Evolutionary conservation across 1,139 yeast genomes (phyloP).

Genomic region (Diutina rugosa): DNA sequence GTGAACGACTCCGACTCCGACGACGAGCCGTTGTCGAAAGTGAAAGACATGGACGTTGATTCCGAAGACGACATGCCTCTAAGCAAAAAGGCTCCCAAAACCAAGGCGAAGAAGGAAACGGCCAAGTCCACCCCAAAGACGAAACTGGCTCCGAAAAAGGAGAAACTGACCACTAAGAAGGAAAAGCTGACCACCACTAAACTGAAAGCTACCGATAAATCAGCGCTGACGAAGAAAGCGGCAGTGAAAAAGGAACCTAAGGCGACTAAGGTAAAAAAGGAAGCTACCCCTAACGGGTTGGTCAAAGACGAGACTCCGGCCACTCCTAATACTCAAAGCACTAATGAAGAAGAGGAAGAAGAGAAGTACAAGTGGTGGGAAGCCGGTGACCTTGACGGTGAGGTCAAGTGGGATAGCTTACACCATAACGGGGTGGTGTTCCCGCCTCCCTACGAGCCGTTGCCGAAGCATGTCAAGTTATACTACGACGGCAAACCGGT

Average conservation of each 20-base stretch:
- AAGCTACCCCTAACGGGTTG: conserved; percentile 2
- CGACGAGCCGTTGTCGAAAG: not conserved
- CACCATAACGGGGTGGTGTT: conserved; percentile 86
- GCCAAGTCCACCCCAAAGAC: not conserved
- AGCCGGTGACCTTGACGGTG: conserved; percentile 47
- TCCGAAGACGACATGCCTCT: not conserved
- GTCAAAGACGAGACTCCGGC: not conserved
- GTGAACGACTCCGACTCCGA: not conserved
- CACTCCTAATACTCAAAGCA: not conserved
- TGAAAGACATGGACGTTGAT: not conserved
- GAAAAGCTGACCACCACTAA: not conserved
- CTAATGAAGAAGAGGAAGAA: conserved; percentile 37
- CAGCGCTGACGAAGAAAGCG: not conserved
- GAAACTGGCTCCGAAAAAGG: not conserved
- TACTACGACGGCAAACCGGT: conserved; percentile 70
- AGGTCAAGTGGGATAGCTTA: conserved; percentile 74
- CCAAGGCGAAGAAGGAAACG: not conserved
- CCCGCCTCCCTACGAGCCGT: conserved; percentile 83
- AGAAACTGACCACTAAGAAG: not conserved
- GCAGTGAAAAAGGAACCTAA: not conserved
- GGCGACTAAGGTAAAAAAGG: not conserved
- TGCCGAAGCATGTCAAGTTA: conserved; percentile 70
- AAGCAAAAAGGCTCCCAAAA: not conserved
- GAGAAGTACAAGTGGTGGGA: conserved; percentile 82
- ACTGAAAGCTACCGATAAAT: not conserved